Conservation (phyloP, 2,329 filamentous ascomycete genomes). For the Hymenoscyphus albidus region DNA sequence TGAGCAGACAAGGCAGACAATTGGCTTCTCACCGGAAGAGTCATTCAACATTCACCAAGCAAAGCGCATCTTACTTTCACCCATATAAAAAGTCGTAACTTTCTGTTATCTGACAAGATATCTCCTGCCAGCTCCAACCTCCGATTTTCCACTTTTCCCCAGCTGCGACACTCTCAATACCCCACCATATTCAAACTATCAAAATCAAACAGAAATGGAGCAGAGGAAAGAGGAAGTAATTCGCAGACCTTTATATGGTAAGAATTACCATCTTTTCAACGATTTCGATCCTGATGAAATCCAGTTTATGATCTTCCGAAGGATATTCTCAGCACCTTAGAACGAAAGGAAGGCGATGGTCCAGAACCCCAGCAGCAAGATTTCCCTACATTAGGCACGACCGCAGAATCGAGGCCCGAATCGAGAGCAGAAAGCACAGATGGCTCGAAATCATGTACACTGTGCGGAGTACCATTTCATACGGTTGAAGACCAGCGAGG, state of each 20-base stretch:
- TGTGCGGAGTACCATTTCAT: slow-evolving; percentile 71
- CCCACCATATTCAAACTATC: not conserved
- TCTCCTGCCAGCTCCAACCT: not conserved
- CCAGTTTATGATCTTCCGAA: slow-evolving; percentile 35
- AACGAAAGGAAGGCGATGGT: slow-evolving; percentile 31
- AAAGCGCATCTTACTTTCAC: too few species aligned
- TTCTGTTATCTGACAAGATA: not conserved
- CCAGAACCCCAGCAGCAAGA: slow-evolving; percentile 26
- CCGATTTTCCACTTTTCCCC: not conserved
- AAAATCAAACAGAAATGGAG: slow-evolving; percentile 26
- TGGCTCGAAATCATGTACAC: slow-evolving; percentile 71
- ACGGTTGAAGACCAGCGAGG: slow-evolving; percentile 76
- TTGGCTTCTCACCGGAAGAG: not conserved
- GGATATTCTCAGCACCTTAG: slow-evolving; percentile 36
- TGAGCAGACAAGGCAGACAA: not conserved
- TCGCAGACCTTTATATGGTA: slow-evolving; percentile 40
- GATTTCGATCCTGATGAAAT: slow-evolving; percentile 14
- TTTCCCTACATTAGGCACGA: slow-evolving; percentile 23
- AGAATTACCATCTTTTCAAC: slow-evolving; percentile 4
- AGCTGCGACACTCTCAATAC: not conserved
- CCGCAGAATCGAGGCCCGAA: slow-evolving; percentile 38
- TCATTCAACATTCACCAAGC: not conserved
- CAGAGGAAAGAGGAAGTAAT: slow-evolving; percentile 38
- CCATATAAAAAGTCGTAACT: not conserved
- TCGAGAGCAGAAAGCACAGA: slow-evolving; percentile 41